Base-by-base conservation (phyloP, 148 eudicot genomes). In the Bassia scoparia region DNA sequence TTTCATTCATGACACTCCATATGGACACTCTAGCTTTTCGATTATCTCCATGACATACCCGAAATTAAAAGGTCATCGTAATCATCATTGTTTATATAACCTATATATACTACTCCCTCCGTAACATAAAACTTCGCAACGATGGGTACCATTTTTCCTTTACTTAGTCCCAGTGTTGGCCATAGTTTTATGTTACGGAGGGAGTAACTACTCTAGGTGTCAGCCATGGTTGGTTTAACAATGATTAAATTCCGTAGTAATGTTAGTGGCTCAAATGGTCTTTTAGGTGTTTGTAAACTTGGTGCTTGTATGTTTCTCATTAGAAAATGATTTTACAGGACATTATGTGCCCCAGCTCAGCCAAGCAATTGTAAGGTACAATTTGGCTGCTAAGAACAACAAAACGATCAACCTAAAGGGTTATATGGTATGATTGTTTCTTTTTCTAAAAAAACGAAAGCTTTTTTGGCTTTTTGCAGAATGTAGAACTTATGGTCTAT, bases 321-420 rank as follows among this genome's bases (percentile, higher is more conserved):
- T 44, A 23, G 62, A 67, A 54, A 52, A 44, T 74, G 14, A n/a
- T 76, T 41, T 86, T 75, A 43, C 84, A 95, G 99, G 99, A 68
- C 99, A 95, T 77, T 95, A 95, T 85, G 92, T 91, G 44, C 96
- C 99, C 74, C 99, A 95, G 81, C 88, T 95, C 48, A 91, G 97
- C 87, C 97, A 89, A 79, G 96, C 92, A 69, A 87, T 95, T 37
- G 91, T 90, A 62, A 82, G 84, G 73, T 70, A 91, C 86, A 95
- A 95, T 79, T 56, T 72, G 52, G 87, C 75, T 12, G 68, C 68
- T 78, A 70, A 65, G 62, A 71, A 58, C 31, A 85, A 69, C 55
- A 55, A 77, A 55, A 88, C n/a, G n/a, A n/a, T 95, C 67, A 87
- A 86, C 79, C 67, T 95, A 34, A 91, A 88, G 85, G 97, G 99